A percentile compares a stretch with the other conserved stretches of the same genome.
Evolutionary conservation across 768 basidiomycete species (phyloP).

Genomic region (Russula emetica): DNA sequence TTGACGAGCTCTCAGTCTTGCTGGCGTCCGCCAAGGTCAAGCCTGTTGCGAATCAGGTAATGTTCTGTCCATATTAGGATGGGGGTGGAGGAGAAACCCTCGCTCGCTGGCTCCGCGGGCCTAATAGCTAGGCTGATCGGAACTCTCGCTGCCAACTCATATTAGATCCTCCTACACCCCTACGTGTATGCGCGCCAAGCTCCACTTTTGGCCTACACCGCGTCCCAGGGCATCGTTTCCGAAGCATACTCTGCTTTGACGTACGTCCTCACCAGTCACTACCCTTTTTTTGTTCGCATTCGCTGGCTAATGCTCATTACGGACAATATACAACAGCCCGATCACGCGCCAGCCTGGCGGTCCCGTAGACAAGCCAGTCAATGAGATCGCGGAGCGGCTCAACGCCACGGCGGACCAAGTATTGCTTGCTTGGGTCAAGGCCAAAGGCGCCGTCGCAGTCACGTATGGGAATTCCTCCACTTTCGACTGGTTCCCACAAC

Average conservation of each 20-base stretch:
- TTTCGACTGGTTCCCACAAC: not conserved
- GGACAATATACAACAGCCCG: conserved; percentile 41
- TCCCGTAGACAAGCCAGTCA: conserved; percentile 57
- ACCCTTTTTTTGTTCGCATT: not conserved
- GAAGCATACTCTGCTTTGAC: conserved; percentile 70
- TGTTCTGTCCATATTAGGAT: not conserved
- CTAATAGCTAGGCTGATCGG: not conserved
- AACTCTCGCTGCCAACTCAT: not conserved
- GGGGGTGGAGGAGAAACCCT: not conserved
- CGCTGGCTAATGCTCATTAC: not conserved
- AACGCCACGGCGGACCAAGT: conserved; percentile 59
- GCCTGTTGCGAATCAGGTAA: conserved; percentile 65
- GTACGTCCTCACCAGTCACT: conserved; percentile 36
- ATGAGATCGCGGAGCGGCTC: conserved; percentile 48
- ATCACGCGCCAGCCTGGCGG: conserved; percentile 57
- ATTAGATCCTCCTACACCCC: conserved; percentile 63
- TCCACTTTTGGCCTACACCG: conserved; percentile 54
- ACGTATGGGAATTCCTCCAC: conserved; percentile 43
- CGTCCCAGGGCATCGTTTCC: conserved; percentile 55
- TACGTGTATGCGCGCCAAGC: conserved; percentile 57
- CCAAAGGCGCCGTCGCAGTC: conserved; percentile 61
- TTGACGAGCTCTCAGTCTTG: conserved; percentile 50
- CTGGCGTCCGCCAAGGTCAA: conserved; percentile 57
- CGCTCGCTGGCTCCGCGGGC: not conserved
- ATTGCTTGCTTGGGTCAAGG: conserved; percentile 65